Evolutionary conservation across 352 stramenopile genomes (phyloP).

Genomic region (Pythium dissimile): DNA sequence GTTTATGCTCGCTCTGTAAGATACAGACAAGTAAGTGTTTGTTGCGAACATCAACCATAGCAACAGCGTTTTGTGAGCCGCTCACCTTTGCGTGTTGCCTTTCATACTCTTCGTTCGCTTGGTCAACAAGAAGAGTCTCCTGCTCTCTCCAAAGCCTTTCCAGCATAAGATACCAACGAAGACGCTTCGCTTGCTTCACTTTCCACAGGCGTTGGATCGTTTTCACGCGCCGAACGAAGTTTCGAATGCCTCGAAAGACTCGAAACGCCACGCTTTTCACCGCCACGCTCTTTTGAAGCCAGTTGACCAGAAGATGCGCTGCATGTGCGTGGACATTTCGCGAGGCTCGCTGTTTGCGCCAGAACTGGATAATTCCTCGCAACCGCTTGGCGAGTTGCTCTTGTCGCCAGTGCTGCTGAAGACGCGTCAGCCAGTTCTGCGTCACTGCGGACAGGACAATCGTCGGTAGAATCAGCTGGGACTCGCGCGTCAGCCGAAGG

Average conservation of each 20-base stretch:
- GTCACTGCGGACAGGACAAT: constrained; percentile 46
- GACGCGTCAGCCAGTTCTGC: constrained; percentile 31
- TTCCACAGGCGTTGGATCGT: constrained; percentile 50
- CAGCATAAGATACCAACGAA: constrained; percentile 33
- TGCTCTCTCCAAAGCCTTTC: constrained; percentile 47
- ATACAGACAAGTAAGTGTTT: not conserved
- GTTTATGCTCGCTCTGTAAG: constrained; percentile 13
- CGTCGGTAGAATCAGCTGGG: constrained; percentile 41
- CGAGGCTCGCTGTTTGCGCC: constrained; percentile 35
- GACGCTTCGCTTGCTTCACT: constrained; percentile 36
- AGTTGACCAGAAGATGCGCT: constrained; percentile 46
- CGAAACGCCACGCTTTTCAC: constrained; percentile 53
- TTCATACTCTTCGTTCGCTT: constrained; percentile 40
- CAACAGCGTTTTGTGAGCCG: not conserved
- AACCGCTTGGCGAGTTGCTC: constrained; percentile 34
- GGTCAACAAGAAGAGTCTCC: constrained; percentile 48
- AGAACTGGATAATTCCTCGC: constrained; percentile 40
- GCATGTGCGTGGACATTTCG: constrained; percentile 30
- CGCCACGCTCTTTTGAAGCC: constrained; percentile 59
- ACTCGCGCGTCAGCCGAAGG: constrained; percentile 29
- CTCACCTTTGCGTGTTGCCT: constrained; percentile 32
- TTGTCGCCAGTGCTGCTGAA: constrained; percentile 37
- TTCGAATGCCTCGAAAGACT: constrained; percentile 48
- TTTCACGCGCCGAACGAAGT: constrained; percentile 51
- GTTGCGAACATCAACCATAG: not conserved